Conservation (phyloP, 2,329 filamentous ascomycete species). For the Aspergillus latus region DNA sequence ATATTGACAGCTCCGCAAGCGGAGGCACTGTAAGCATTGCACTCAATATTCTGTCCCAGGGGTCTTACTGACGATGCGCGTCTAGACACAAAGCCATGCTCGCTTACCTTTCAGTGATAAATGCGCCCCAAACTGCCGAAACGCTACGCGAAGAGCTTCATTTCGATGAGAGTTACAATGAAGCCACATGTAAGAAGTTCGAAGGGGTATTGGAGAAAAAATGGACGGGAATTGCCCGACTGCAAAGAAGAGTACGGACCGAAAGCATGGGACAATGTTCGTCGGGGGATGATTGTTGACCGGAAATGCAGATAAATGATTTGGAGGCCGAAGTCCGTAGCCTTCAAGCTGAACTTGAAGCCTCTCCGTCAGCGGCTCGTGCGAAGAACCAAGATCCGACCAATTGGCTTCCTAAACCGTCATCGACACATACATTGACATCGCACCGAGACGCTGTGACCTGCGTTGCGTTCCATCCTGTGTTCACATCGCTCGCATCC, state of each 20-base stretch:
- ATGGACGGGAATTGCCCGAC: constrained; percentile 90
- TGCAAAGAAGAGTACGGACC: constrained; percentile 82
- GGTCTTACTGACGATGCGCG: constrained; percentile 8
- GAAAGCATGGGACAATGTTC: not conserved
- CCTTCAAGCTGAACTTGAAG: constrained; percentile 42
- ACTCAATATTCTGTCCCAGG: not conserved
- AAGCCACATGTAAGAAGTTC: constrained; percentile 86
- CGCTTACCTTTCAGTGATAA: constrained; percentile 76
- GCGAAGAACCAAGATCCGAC: constrained; percentile 17
- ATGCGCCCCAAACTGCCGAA: constrained; percentile 67
- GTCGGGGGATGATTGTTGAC: constrained; percentile 1
- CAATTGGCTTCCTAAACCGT: constrained; percentile 25
- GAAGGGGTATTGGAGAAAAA: constrained; percentile 94
- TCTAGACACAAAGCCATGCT: constrained; percentile 88
- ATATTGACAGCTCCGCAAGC: constrained; percentile 77
- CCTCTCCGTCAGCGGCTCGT: constrained; percentile 11
- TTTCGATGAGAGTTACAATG: constrained; percentile 65
- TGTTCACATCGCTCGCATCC: constrained; percentile 87
- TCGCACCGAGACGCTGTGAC: constrained; percentile 81
- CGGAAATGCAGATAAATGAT: constrained; percentile 74
- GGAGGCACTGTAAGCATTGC: constrained; percentile 73
- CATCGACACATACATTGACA: constrained; percentile 70
- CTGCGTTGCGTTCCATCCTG: constrained; percentile 85
- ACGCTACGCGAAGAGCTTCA: constrained; percentile 74
- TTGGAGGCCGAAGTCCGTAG: constrained; percentile 72